Evolutionary conservation across 352 stramenopile genomes (phyloP).

Genomic region (Thraustochytrium sp.): DNA sequence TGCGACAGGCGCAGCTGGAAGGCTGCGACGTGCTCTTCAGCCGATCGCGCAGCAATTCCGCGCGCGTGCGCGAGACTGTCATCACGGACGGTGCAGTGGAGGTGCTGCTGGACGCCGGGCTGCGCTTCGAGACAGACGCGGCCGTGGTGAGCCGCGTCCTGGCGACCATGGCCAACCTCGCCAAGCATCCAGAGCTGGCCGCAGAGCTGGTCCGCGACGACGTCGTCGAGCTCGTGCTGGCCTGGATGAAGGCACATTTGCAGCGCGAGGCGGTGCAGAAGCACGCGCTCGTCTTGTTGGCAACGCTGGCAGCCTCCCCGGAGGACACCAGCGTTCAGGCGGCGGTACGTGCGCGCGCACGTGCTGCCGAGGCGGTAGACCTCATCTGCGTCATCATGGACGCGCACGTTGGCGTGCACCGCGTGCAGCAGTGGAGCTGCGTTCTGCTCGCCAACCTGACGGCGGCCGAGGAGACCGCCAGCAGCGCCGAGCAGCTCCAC

Average conservation of each 20-base stretch:
- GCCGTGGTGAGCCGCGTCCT: not conserved
- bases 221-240: not conserved
- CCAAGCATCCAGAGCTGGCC: not conserved
- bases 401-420: not conserved
- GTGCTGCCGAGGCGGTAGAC: not conserved
- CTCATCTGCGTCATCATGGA: not conserved
- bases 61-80: not conserved
- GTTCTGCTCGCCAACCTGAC: not conserved
- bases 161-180: not conserved
- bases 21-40: not conserved
- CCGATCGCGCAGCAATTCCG: not conserved
- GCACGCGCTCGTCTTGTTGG: not conserved
- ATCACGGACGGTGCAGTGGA: conserved; percentile 2
- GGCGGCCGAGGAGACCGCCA: not conserved
- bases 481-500: not conserved
- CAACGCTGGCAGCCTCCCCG: not conserved
- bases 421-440: conserved; percentile 13
- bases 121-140: not conserved
- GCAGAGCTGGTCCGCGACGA: not conserved
- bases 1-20: conserved; percentile 21
- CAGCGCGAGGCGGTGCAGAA: not conserved
- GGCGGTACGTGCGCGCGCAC: not conserved
- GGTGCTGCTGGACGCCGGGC: not conserved
- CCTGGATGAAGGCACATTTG: not conserved
- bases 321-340: not conserved